Base-by-base conservation (phyloP, 495 filamentous ascomycete species). In the Ascodesmis nigricans region DNA sequence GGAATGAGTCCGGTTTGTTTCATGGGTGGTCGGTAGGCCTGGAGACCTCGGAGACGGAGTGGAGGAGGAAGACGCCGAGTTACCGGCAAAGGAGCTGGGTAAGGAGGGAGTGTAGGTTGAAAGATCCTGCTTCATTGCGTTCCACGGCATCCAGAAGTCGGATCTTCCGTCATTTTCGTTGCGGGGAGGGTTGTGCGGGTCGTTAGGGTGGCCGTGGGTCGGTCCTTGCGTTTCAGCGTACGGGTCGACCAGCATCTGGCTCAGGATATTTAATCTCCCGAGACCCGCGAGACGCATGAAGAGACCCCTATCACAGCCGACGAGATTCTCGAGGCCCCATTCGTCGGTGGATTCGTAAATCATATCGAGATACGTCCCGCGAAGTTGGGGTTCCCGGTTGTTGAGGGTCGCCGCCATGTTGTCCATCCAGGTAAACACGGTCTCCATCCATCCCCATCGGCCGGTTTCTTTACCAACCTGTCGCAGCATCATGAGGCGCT, bases 341-440 rank as follows among this genome's bases (percentile, higher is more conserved):
- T 82, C 75, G 15, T 78, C 66, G 16, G 69, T 62, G 2, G 70
- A 64, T 16, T 63, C 60, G 21, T 71, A 69, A 45, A 69, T 61
- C 55, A 75, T 69, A 35, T 78, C 71, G 17, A 78, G 50, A 35
- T 67, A 70, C 16, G 62, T 64, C 9, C 71, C 73, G 36, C 71
- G 72, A 18, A 95, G 65, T 49, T 91, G 78, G n/a, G 76, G 67
- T 52, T 92, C 84, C 36, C 83, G 70, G 50, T 92, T 78, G 45
- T 93, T 92, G 38, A 91, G 75, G 30, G 77, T 80, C 18, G 79
- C 78, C 0, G 78, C 81, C 59, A 92, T 76, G n/a, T 80, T 82
- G 52, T 92, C 84, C 44, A 90, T 80, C 67, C 82, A 92, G 10
- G 81, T 87, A 49, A 93, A 93, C 49, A 92, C 71, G n/a, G 79